Base-by-base conservation (phyloP, 2,329 filamentous ascomycete species). In the Allantophomopsis lycopodina region DNA sequence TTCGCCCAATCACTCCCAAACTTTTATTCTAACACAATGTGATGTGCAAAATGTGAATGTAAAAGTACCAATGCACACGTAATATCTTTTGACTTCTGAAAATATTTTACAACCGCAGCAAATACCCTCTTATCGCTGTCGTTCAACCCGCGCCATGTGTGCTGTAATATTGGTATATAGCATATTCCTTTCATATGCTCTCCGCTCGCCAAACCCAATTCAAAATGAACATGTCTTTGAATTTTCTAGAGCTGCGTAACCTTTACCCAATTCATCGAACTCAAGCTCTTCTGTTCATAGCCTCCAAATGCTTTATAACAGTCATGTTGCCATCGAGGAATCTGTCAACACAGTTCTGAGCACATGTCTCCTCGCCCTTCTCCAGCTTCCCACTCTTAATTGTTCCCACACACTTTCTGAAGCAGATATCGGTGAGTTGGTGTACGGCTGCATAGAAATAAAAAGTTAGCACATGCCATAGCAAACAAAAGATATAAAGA, bases 271-370 rank as follows among this genome's bases (percentile, higher is more conserved):
- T 4, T 35, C 12, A n/a, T 14, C 21, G 13, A 36, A 30, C 12
- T 34, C 23, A 30, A 35, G 32, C 39, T 34, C 32, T 34, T 34
- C 13, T 17, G 32, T 34, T 62, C 61, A 83, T 62, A 45, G 60
- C 72, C 58, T 91, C 79, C 54, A 96, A 64, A 58, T 95, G 83
- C 68, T 79, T 81, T 60, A 95, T 66, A n/a, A 94, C 83, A 39
- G 85, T 67, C 48, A 83, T 63, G 63, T 89, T 91, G 46, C 87
- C 74, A 61, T 98, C 91, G 64, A 96, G 71, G 63, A 93, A 96
- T 41, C 91, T 73, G 54, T 94, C 84, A 41, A 96, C 87, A 56
- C 91, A 98, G 67, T 94, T 95, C 59, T 79, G 69, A 58, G 94
- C 73, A 60, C 91, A 98, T 7, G 68, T 64, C 65, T 91, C 80